Percentiles rank a stretch among this genome's conserved stretches.
Evolutionary conservation across 1,139 yeast species (phyloP).

Genomic region (Candida labiduridarum): DNA sequence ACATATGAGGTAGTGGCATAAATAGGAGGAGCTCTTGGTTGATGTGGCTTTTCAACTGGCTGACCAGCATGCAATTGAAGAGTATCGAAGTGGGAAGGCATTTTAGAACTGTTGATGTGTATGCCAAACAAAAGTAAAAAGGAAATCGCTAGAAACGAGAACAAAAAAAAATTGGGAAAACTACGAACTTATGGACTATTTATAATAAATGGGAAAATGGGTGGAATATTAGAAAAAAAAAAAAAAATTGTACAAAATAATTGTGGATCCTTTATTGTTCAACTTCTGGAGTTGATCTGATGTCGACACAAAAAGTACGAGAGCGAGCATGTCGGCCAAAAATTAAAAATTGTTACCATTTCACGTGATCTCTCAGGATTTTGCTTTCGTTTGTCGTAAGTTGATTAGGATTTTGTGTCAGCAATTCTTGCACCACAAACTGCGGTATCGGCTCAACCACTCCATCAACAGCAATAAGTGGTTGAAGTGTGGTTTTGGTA

Average conservation of each 20-base stretch:
- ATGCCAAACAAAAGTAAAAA: neutral
- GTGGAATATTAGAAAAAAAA: neutral
- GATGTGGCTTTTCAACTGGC: conserved; percentile 59
- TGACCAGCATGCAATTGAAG: conserved; percentile 95
- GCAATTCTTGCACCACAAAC: too few relatives aligned
- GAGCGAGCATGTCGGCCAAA: neutral
- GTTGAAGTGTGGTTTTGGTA: too few relatives aligned
- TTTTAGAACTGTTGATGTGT: conserved; percentile 10
- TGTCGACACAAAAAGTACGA: neutral
- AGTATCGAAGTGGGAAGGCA: conserved; percentile 78
- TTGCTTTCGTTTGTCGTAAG: too few relatives aligned
- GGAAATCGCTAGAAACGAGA: neutral
- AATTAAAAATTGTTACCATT: conserved; percentile 3
- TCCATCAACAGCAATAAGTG: too few relatives aligned
- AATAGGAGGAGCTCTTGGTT: conserved; percentile 89
- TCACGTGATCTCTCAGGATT: conserved; percentile 6
- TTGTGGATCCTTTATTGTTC: neutral
- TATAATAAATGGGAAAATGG: neutral
- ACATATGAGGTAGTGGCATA: conserved; percentile 86
- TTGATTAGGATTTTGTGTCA: too few relatives aligned
- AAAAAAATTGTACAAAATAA: neutral
- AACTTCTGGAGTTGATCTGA: neutral
- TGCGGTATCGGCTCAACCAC: too few relatives aligned
- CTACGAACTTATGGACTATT: neutral
- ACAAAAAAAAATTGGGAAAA: neutral